phyloP scores from a whole-genome alignment of 441 rosid genomes.

The Macaranga tanarius region DNA sequence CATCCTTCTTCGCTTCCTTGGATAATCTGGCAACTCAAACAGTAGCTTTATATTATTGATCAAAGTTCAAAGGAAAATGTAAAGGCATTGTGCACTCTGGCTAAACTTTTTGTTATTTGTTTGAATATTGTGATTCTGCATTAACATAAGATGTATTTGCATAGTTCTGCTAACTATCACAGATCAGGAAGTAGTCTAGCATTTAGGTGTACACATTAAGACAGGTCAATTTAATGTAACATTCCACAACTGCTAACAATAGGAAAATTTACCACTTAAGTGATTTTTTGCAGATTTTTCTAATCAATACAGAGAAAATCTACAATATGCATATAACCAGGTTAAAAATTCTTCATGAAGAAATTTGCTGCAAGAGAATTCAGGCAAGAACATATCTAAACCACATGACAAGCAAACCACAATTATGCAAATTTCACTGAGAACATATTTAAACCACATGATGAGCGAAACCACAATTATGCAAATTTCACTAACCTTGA shows the following conservation, averaged over 20 bases:
- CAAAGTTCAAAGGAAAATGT: background rate
- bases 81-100: background rate
- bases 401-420: slow-evolving; percentile 6
- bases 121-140: background rate
- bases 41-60: background rate
- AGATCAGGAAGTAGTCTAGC: background rate
- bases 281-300: background rate
- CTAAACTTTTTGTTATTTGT: background rate
- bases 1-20: slow-evolving; percentile 60
- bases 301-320: background rate
- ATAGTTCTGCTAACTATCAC: background rate
- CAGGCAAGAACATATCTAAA: slow-evolving; percentile 7
- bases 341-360: background rate
- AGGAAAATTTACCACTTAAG: background rate
- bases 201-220: background rate
- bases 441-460: slow-evolving; percentile 10
- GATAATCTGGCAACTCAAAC: slow-evolving; percentile 63
- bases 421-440: slow-evolving; percentile 22
- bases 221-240: background rate
- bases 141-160: background rate
- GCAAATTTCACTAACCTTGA: slow-evolving; percentile 57
- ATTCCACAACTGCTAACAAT: background rate
- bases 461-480: background rate
- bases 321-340: background rate
- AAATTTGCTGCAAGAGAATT: background rate